These are phyloP conservation scores for Nemania abortiva DNA, from an alignment of 2,329 filamentous ascomycete genomes.

Conservation along the genomic window DNA sequence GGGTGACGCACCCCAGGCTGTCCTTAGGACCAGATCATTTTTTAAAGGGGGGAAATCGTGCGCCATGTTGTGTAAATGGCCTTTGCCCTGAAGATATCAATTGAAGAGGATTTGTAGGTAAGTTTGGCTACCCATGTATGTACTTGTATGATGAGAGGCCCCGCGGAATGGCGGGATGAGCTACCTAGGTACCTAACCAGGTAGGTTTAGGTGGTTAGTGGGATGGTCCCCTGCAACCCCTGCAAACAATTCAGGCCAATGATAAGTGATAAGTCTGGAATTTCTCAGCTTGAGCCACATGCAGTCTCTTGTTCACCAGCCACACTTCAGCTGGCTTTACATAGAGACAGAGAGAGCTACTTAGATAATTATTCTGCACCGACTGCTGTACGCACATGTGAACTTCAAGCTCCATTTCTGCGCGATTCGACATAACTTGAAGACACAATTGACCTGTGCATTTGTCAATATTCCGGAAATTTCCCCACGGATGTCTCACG, in stretches of 20 bases:
- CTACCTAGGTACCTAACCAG: background rate
- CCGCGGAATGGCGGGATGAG: background rate
- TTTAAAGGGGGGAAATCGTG: slow-evolving; percentile 84
- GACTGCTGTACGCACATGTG: background rate
- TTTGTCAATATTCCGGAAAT: background rate
- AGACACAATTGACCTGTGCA: background rate
- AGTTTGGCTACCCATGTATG: background rate
- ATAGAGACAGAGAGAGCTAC: background rate
- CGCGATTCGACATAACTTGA: background rate
- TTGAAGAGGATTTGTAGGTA: slow-evolving; percentile 4
- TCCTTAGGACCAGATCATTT: slow-evolving; percentile 92
- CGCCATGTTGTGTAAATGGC: slow-evolving; percentile 65
- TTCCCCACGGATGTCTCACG: background rate
- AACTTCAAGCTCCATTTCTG: background rate
- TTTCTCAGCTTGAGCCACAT: background rate
- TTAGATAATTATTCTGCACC: background rate
- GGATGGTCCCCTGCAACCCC: background rate
- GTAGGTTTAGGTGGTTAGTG: background rate
- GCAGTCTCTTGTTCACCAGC: background rate
- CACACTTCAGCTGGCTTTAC: background rate
- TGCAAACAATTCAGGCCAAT: background rate
- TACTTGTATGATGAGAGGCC: background rate
- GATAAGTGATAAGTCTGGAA: background rate
- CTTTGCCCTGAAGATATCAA: slow-evolving; percentile 3
- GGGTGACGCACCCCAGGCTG: slow-evolving; percentile 79